Evolutionary conservation across 345 rosid species (phyloP), one percentile per base, ranked within the genome.

Genomic region (Dimocarpus longan): DNA sequence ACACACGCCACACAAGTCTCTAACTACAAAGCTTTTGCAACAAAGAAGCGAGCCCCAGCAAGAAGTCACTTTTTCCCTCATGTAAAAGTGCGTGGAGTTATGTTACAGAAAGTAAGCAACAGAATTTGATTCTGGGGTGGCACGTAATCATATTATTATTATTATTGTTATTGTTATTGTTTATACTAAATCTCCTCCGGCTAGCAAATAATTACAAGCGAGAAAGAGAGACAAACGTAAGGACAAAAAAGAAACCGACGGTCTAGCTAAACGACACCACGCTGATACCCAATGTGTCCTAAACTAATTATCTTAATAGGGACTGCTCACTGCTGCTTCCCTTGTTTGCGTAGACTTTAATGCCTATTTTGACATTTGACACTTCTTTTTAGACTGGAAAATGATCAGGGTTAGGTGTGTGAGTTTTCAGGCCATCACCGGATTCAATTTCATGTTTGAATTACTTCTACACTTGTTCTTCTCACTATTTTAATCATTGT

Each of bases 81-180:
- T 80, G 83, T 10, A 67, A 70, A 70, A 72, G 74, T 69, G 82
- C 80, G 79, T 83, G 90, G 64, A 67, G 66, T 39, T 71, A 42
- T 22, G 12, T 32, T 32, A 32, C 37, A 32, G 70, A 66, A 43
- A 66, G 46, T 5, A 32, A 37, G 70, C 10, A 15, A 70, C 46
- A 65, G 68, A 65, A 52, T 56, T 62, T 48, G 74, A 26, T 59
- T 60, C 40, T 16, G 59, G 8, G 59, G n/a, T 54, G 59, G 59
- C 59, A 32, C 37, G 37, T 32, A 32, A 32, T 32, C 37, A 32
- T 32, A 32, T 32, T 32, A 32, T 32, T 32, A 32, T 32, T 32
- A 32, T 32, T 32, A 32, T 2, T 42, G 3, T 5, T 32, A 32
- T 2, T 42, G 3, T 5, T 42, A 42, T 42, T 42, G 44, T 42